Percentiles rank a stretch among this genome's conserved stretches.
Conservation (phyloP, 441 rosid genomes). For the Populus hybrid region DNA sequence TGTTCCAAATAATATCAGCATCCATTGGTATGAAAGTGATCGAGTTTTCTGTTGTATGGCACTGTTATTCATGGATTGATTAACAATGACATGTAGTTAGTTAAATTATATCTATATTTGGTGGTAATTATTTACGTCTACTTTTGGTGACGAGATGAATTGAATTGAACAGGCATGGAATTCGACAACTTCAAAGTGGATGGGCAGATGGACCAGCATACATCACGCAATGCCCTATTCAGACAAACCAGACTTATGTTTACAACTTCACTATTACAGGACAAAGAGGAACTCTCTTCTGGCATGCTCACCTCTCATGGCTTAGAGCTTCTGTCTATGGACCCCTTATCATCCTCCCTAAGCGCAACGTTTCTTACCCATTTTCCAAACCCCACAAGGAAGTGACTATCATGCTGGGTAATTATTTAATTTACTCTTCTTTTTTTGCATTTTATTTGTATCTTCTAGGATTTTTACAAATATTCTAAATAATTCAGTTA, state of each 20-base stretch:
- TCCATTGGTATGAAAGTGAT: conserved; percentile 42
- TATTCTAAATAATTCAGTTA: neutral
- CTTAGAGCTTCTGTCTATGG: conserved; percentile 65
- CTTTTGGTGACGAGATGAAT: conserved; percentile 13
- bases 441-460: neutral
- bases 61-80: neutral
- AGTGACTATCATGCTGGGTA: conserved; percentile 61
- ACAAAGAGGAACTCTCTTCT: conserved; percentile 72
- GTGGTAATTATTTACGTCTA: conserved; percentile 10
- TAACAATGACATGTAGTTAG: conserved; percentile 52
- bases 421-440: neutral
- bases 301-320: conserved; percentile 75
- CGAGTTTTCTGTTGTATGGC: neutral
- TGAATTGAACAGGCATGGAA: conserved; percentile 21
- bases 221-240: neutral
- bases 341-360: conserved; percentile 57
- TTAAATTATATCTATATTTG: conserved; percentile 33
- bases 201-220: neutral
- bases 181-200: neutral
- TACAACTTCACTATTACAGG: conserved; percentile 62
- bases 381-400: conserved; percentile 61
- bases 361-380: conserved; percentile 45
- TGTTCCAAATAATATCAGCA: conserved; percentile 37
- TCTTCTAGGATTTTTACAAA: neutral
- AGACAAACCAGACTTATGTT: conserved; percentile 40